A percentile compares a stretch with the other conserved stretches of the same genome.
Evolutionary conservation across 768 basidiomycete species (phyloP).

Genomic region (Leucogyrophana mollusca): DNA sequence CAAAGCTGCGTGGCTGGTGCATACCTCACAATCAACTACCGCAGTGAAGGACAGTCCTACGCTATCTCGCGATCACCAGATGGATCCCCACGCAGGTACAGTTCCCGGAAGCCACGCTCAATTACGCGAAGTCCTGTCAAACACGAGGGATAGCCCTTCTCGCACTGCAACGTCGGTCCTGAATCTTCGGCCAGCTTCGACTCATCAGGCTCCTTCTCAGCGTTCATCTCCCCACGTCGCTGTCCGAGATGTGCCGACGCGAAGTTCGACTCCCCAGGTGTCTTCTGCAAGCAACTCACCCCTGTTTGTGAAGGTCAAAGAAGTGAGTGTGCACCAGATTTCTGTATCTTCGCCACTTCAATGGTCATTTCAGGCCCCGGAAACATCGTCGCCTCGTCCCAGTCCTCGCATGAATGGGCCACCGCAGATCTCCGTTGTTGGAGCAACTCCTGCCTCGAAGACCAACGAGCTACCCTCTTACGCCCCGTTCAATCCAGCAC

Average conservation of each 20-base stretch:
- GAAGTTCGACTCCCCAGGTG: constrained; percentile 19
- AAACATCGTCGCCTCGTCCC: background rate
- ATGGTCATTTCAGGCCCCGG: too few species aligned
- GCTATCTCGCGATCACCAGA: constrained; percentile 18
- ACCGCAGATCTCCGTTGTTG: constrained; percentile 30
- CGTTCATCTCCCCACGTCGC: constrained; percentile 20
- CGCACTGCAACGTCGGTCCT: constrained; percentile 21
- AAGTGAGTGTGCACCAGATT: constrained; percentile 16
- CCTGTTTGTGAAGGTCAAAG: constrained; percentile 16
- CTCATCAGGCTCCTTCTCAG: constrained; percentile 19
- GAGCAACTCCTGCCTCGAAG: constrained; percentile 23
- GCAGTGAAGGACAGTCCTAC: constrained; percentile 13
- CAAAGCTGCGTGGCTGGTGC: constrained; percentile 31
- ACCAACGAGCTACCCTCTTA: constrained; percentile 21
- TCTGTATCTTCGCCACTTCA: background rate
- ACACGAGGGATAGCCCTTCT: constrained; percentile 16
- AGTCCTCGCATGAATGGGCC: constrained; percentile 12
- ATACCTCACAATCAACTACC: constrained; percentile 19
- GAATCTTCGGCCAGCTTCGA: constrained; percentile 21
- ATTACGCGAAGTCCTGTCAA: constrained; percentile 31
- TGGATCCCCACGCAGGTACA: constrained; percentile 16
- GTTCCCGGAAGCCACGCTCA: constrained; percentile 15
- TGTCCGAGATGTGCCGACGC: constrained; percentile 12
- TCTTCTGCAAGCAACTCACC: constrained; percentile 22
- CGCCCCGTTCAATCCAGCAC: constrained; percentile 16